Base-by-base conservation (phyloP, 768 basidiomycete genomes). In the Suillus bovinus region DNA sequence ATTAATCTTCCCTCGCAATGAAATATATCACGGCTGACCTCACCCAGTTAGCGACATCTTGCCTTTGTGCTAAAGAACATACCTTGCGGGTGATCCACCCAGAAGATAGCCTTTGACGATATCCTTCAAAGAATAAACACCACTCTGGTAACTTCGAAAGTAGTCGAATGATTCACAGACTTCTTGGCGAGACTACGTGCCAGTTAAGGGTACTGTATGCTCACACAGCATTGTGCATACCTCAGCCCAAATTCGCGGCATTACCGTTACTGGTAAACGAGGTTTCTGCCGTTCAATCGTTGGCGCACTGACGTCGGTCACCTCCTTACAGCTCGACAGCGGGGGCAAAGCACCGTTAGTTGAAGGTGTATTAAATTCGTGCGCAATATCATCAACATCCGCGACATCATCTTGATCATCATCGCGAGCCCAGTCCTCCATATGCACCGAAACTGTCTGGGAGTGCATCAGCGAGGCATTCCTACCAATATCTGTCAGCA, bases 101-200 rank as follows among this genome's bases (percentile, higher is more conserved):
- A 94, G 77, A 38, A 94, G 81, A 70, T 94, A 94, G 3, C 93
- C 92, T 70, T 84, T 87, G 20, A 83, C 89, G 20, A 83, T 72
- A 59, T 85, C 82, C 29, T 84, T 78, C 27, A 74, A 72, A 57
- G 81, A 84, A 71, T 93, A 93, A 6, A 94, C 91, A 9, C 92
- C 92, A 13, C 90, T 78, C 72, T 94, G 92, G 70, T 91, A 94
- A 65, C 84, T 87, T 34, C 79, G 75, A 68, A 84, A 84, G 67
- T 85, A 87, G 24, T 87, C 85, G 54, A 88, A 85, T 5, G 87
- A 83, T 72, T 94, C 92, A 76, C 92, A 93, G 2, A 94, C 81
- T 75, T 93, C 92, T 75, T 93, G 91, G 46, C 92, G 85, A 29
- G 90, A 89, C 91, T 93, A 59, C 56, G 22, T 17, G 49, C 65